Evolutionary conservation across 2,329 filamentous ascomycete genomes (phyloP), one percentile per base, ranked within the genome.

Genomic region (Scytalidium sp.): DNA sequence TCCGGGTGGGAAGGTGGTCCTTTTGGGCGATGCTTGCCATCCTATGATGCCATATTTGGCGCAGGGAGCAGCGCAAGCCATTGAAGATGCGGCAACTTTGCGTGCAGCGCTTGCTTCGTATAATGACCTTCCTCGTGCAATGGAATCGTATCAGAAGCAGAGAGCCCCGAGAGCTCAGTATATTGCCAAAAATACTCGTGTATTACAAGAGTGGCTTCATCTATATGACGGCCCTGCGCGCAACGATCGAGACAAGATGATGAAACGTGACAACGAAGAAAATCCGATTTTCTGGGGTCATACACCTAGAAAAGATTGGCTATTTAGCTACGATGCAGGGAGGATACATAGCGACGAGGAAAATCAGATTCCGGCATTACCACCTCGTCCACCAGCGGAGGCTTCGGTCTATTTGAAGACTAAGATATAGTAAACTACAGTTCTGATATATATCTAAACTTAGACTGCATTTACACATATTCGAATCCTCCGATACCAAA

Each of bases 1-100:
- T 36, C 32, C 32, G 4, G 13, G 17, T 36, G 19, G 19, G 3
- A 51, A 47, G 27, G 19, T 49, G 1, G n/a, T 55, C 10, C 51
- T 58, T 3, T 69, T 83, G 1, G 80, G 80, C 19, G 81, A 84
- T 59, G 78, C 80, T 1, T 82, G 79, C 58, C 83, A 85, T 62
- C 80, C 82, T 0, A 85, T 81, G 2, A 70, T 85, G 1, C 83
- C 83, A 1, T 83, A 85, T 63, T 69, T 85, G 47, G 80, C 79
- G 0, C 82, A 86, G 62, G 83, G 83, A 8, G 83, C 82, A 0
- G 82, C 83, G 1, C 81, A 85, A 60, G 81, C 82, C 0, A 81
- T 86, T 47, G 82, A 86, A 64, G 82, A 86, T 55, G 80, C 75
- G 3, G 41, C 21, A 27, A 43, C 41, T 7, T 15, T 43, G 3